Percentiles rank a stretch among this genome's conserved stretches.
phyloP scores from a whole-genome alignment of 257 asterid genomes.

The Verbena officinalis region DNA sequence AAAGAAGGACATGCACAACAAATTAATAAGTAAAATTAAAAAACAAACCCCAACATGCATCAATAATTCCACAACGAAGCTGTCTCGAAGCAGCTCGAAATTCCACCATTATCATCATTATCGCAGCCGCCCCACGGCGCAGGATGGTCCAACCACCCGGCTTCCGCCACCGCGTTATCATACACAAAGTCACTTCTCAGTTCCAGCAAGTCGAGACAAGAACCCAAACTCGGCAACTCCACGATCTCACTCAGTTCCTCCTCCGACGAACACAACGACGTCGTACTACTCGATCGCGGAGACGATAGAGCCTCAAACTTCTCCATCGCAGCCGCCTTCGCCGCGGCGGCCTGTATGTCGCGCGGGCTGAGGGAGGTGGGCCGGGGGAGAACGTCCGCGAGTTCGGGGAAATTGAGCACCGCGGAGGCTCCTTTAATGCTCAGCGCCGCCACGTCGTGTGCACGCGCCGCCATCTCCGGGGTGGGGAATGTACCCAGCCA shows the following conservation, averaged over 20 bases:
- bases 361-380: constrained; percentile 51
- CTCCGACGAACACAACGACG: constrained; percentile 46
- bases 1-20: not conserved
- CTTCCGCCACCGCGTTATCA: constrained; percentile 36
- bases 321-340: constrained; percentile 55
- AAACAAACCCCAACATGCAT: not conserved
- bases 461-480: constrained; percentile 66
- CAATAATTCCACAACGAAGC: constrained; percentile 60
- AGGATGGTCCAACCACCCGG: constrained; percentile 50
- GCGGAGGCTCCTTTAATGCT: constrained; percentile 49
- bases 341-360: constrained; percentile 56
- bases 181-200: constrained; percentile 42
- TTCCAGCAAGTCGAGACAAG: constrained; percentile 39
- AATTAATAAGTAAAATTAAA: not conserved
- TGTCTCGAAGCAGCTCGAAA: constrained; percentile 46
- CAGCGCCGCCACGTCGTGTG: constrained; percentile 55
- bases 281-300: constrained; percentile 28
- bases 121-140: constrained; percentile 39
- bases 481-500: constrained; percentile 58
- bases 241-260: constrained; percentile 49
- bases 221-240: constrained; percentile 46
- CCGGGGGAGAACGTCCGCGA: constrained; percentile 41
- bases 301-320: constrained; percentile 31
- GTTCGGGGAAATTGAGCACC: constrained; percentile 45
- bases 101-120: constrained; percentile 27